These are phyloP conservation scores for Neofusicoccum laricinum DNA, from an alignment of 2,329 filamentous ascomycete genomes.

Conservation along the genomic window DNA sequence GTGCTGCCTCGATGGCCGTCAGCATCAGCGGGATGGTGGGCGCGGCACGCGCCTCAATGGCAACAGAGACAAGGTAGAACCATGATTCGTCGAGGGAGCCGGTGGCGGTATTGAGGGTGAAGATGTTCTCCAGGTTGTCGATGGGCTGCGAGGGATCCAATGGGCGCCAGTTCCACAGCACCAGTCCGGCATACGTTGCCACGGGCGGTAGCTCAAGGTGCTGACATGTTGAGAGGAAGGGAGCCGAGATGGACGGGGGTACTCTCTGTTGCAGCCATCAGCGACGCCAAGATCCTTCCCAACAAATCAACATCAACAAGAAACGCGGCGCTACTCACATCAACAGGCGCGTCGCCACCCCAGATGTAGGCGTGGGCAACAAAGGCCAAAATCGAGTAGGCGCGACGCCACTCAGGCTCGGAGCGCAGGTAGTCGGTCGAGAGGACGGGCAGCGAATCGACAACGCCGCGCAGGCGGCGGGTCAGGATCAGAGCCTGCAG, in stretches of 20 bases:
- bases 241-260: slow-evolving; percentile 78
- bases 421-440: slow-evolving; percentile 77
- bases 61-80: slow-evolving; percentile 96
- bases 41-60: slow-evolving; percentile 88
- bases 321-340: slow-evolving; percentile 50
- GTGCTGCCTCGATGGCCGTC: slow-evolving; percentile 76
- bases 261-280: slow-evolving; percentile 49
- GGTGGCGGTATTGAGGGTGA: slow-evolving; percentile 85
- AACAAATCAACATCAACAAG: neutral
- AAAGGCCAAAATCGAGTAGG: slow-evolving; percentile 76
- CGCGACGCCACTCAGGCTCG: slow-evolving; percentile 86
- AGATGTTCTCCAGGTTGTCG: slow-evolving; percentile 81
- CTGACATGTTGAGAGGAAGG: slow-evolving; percentile 72
- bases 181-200: slow-evolving; percentile 87
- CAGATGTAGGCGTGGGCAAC: slow-evolving; percentile 85
- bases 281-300: neutral
- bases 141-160: slow-evolving; percentile 80
- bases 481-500: slow-evolving; percentile 84
- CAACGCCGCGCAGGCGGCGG: slow-evolving; percentile 73
- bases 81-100: slow-evolving; percentile 95
- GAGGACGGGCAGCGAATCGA: slow-evolving; percentile 79
- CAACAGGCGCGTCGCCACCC: slow-evolving; percentile 72
- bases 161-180: slow-evolving; percentile 95
- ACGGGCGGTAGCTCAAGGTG: slow-evolving; percentile 85
- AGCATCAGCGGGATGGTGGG: slow-evolving; percentile 88